phyloP scores from a whole-genome alignment of 2,329 filamentous ascomycete species.

The Ophiostoma montium region DNA sequence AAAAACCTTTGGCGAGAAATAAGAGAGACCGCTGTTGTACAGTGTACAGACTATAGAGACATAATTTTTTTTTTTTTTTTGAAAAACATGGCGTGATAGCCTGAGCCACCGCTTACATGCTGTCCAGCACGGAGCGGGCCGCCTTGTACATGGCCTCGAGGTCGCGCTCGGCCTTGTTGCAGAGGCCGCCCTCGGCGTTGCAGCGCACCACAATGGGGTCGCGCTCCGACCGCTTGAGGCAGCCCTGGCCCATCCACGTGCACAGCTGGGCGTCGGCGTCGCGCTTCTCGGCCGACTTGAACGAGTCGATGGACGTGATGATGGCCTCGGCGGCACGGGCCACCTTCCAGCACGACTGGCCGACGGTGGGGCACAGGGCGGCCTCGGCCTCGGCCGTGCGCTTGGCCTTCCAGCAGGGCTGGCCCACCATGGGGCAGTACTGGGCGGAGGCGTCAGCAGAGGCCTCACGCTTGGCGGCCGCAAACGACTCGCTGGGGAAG shows the following conservation, averaged over 20 bases:
- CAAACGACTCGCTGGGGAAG: constrained; percentile 8
- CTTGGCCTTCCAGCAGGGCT: constrained; percentile 21
- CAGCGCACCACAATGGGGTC: constrained; percentile 19
- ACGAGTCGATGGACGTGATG: constrained; percentile 4
- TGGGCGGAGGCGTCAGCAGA: not conserved
- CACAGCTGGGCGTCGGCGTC: constrained; percentile 10
- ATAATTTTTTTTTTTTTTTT: no score
- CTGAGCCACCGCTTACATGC: constrained; percentile 3
- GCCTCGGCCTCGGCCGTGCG: constrained; percentile 18
- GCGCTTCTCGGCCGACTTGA: constrained; percentile 2
- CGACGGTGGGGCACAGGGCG: constrained; percentile 22
- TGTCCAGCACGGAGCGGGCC: constrained; percentile 18
- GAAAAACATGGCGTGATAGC: no score
- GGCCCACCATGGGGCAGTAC: constrained; percentile 22
- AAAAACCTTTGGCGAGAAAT: no score
- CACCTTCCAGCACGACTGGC: constrained; percentile 25
- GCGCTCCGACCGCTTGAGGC: constrained; percentile 13
- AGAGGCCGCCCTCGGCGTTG: constrained; percentile 19
- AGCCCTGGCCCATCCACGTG: constrained; percentile 9
- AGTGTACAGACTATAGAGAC: no score
- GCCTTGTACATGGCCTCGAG: constrained; percentile 21
- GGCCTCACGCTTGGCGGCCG: constrained; percentile 3
- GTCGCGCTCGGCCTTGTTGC: constrained; percentile 25
- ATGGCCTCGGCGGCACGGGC: constrained; percentile 25
- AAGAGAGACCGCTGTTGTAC: no score